Conservation (phyloP, 768 basidiomycete genomes). For the Pleurotus platypus region DNA sequence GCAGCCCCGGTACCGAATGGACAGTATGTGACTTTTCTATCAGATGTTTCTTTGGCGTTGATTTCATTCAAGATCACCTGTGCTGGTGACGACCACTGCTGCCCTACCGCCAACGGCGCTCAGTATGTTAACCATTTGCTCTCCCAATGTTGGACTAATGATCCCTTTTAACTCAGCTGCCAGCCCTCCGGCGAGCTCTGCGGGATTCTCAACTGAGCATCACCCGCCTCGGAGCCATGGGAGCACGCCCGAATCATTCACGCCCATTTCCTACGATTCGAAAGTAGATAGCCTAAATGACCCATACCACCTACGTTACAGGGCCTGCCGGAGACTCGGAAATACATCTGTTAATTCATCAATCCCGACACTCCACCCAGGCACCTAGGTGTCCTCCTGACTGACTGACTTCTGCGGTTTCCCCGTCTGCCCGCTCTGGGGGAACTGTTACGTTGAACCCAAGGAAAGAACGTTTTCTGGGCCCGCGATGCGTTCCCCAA, state of each 20-base stretch:
- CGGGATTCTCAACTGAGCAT: not conserved
- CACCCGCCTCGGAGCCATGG: not conserved
- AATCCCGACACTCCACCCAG: too few relatives aligned
- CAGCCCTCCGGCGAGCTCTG: conserved; percentile 5
- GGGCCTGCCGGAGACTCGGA: too few relatives aligned
- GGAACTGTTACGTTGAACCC: too few relatives aligned
- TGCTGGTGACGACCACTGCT: not conserved
- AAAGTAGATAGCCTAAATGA: too few relatives aligned
- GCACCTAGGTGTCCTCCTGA: too few relatives aligned
- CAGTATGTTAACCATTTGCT: not conserved
- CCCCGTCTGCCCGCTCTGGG: too few relatives aligned
- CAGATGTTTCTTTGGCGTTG: not conserved
- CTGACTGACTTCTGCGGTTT: too few relatives aligned
- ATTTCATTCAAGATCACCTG: conserved; percentile 1
- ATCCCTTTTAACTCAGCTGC: not conserved
- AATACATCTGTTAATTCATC: too few relatives aligned
- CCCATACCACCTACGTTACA: too few relatives aligned
- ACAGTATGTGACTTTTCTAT: not conserved
- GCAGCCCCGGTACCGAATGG: conserved; percentile 3
- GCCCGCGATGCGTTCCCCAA: too few relatives aligned
- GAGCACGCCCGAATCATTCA: not conserved
- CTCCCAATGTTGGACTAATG: not conserved
- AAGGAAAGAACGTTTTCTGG: too few relatives aligned
- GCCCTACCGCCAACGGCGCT: conserved; percentile 1
- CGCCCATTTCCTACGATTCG: too few relatives aligned